Percentiles rank a stretch among this genome's conserved stretches.
Conservation (phyloP, 2,329 filamentous ascomycete genomes). For the Thelonectria rubi region DNA sequence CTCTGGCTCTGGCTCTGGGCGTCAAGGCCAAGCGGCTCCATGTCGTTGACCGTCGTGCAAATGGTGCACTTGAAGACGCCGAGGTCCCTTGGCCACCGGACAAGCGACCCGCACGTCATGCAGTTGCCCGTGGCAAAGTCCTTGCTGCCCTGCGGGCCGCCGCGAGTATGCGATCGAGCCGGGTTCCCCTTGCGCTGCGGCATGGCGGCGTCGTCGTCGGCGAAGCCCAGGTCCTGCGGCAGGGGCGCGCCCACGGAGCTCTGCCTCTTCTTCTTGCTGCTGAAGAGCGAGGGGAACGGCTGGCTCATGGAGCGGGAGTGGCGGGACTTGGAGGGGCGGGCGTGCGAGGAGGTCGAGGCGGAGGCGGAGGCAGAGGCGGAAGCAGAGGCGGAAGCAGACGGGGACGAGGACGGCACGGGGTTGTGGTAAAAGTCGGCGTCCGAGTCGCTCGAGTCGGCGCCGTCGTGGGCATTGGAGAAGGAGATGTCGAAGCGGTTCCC, state of each 20-base stretch:
- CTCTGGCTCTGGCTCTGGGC: conserved; percentile 33
- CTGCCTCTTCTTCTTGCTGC: conserved; percentile 64
- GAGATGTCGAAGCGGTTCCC: conserved; percentile 40
- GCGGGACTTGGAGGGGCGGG: conserved; percentile 34
- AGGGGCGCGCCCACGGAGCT: conserved; percentile 48
- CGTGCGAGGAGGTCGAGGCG: too few relatives aligned
- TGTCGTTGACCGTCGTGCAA: conserved; percentile 85
- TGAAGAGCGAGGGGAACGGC: conserved; percentile 78
- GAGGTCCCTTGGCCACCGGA: conserved; percentile 80
- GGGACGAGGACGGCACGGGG: not conserved
- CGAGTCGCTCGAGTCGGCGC: conserved; percentile 56
- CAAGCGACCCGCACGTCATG: conserved; percentile 84
- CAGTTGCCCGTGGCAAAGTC: conserved; percentile 78
- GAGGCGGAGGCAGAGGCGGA: too few relatives aligned
- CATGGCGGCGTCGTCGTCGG: conserved; percentile 44
- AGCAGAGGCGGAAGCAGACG: conserved; percentile 16
- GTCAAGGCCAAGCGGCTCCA: conserved; percentile 51
- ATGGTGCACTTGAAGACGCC: conserved; percentile 83
- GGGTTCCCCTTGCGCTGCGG: conserved; percentile 31
- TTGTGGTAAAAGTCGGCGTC: conserved; percentile 52
- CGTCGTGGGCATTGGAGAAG: conserved; percentile 44
- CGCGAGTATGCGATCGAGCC: conserved; percentile 44
- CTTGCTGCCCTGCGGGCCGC: conserved; percentile 52
- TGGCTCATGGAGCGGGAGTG: conserved; percentile 76
- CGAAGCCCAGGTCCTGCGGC: conserved; percentile 45